These are phyloP conservation scores for Brassica napus DNA, from an alignment of 345 rosid genomes.

Conservation along the genomic window DNA sequence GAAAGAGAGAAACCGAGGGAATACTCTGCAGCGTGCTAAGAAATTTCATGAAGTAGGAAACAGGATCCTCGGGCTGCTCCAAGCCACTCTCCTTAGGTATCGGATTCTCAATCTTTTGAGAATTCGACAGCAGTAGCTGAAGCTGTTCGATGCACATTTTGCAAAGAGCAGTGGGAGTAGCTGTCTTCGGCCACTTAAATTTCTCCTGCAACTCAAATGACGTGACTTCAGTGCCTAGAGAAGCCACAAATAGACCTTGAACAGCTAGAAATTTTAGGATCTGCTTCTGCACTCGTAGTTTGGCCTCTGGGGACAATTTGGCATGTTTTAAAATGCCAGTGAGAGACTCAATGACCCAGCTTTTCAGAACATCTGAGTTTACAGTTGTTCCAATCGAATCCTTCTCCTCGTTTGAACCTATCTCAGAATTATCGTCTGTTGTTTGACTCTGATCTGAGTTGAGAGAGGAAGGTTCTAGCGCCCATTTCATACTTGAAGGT, in stretches of 20 bases:
- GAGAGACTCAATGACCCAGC: conserved; percentile 89
- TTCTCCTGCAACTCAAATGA: conserved; percentile 96
- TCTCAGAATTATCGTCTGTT: conserved; percentile 95
- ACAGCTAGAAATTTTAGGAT: conserved; percentile 90
- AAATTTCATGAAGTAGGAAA: conserved; percentile 79
- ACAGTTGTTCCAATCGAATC: conserved; percentile 57
- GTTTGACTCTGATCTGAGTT: conserved; percentile 96
- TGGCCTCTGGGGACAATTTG: conserved; percentile 71
- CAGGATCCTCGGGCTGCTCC: conserved; percentile 73
- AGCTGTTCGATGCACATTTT: conserved; percentile 88
- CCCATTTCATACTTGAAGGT: conserved; percentile 55
- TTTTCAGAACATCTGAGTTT: conserved; percentile 71
- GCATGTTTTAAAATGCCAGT: conserved; percentile 69
- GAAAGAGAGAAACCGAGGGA: conserved; percentile 92
- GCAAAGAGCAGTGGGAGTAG: conserved; percentile 74
- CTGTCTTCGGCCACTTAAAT: conserved; percentile 91
- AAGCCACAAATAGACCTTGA: conserved; percentile 89
- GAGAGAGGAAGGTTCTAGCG: conserved; percentile 40
- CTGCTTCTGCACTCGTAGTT: conserved; percentile 72
- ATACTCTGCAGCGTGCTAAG: conserved; percentile 80
- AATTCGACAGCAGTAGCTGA: conserved; percentile 71
- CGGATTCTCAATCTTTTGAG: conserved; percentile 65
- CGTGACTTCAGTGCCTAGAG: conserved; percentile 94
- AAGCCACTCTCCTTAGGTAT: conserved; percentile 44
- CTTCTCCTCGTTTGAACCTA: conserved; percentile 78